Base-by-base conservation (phyloP, 306 rosid species). In the Glycine tomentella region DNA sequence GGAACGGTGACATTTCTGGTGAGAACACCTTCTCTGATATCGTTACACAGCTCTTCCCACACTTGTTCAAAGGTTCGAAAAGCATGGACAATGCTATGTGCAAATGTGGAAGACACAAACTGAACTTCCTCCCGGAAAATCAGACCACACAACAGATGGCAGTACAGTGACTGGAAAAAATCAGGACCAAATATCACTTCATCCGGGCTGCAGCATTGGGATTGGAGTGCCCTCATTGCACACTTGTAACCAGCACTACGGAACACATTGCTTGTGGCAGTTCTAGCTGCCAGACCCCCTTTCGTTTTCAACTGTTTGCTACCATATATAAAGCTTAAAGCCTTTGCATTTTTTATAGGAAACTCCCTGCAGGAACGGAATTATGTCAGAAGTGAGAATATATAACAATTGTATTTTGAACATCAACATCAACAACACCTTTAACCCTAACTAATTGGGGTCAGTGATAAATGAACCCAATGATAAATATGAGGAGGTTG, bases 121-220 rank as follows among this genome's bases (percentile, higher is more conserved):
- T 91, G 92, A 79, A 96, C 87, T 51, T 93, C 93, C 0, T 93
- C 92, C 0, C 87, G 74, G 72, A 86, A 92, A 58, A 96, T 88
- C 4, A 96, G 80, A 1, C 98, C 98, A 58, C 98, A 87, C 15
- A 96, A 75, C 63, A 96, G 89, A 82, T 96, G 99, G 81, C 99
- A 96, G 81, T 96, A 96, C 7, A 96, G 57, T 6, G 99, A 93
- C 76, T 96, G 97, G 72, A 84, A 88, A 74, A 93, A 92, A 74
- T 93, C 98, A 5, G 92, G 87, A 33, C 97, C 98, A 34, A 96
- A 96, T 59, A 96, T 90, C 58, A 96, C 99, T 79, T 93, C 99
- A 14, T 96, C 98, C 0, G 98, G 99, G 92, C 99, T 91, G 76
- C 97, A 85, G 63, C 92, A 85, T 20, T 77, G 92, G 8, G 92